Evolutionary conservation across 2,329 filamentous ascomycete species (phyloP), one percentile per base, ranked within the genome.

Genomic region (Lomentospora prolificans): DNA sequence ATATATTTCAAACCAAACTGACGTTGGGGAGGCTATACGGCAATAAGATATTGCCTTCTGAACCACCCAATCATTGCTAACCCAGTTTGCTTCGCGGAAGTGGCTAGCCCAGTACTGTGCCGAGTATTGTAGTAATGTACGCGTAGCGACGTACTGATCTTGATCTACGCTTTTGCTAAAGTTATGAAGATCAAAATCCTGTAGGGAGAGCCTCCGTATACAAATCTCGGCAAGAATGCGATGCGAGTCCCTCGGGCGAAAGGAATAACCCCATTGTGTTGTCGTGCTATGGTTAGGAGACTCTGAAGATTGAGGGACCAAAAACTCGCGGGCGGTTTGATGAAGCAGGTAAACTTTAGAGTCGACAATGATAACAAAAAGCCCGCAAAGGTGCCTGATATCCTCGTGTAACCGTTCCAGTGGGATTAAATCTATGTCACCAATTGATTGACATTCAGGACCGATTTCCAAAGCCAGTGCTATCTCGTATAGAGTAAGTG

Each of bases 271-370:
- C 58, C 56, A 57, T 7, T 4, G 10, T 12, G 46, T 4, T 17
- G 10, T 8, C 24, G 22, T 48, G 17, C 22, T 22, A 25, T 19
- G 19, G 7, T 3, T 22, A 48, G 22, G 44, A 10, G 5, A 44
- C 17, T 19, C 5, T 12, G 22, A 10, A 12, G 22, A 25, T 59
- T n/a, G 22, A 48, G 41, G 12, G 25, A 56, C 51, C 30, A 68
- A 60, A 36, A 66, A 68, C 36, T 67, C 66, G 57, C 64, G 66
- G 8, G 63, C 65, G 9, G 66, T 67, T 55, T 68, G 64, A 48
- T 69, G 65, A 25, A 68, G 60, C 17, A 66, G 57, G 58, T 59
- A 62, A 25, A 66, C 60, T 3, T 56, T 65, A 12, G 48, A 46
- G n/a, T 63, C 57, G 10, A 22, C 58, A 28, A 66, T 50, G 17